Conservation (phyloP, 768 basidiomycete genomes). For the Boletales sp. region DNA sequence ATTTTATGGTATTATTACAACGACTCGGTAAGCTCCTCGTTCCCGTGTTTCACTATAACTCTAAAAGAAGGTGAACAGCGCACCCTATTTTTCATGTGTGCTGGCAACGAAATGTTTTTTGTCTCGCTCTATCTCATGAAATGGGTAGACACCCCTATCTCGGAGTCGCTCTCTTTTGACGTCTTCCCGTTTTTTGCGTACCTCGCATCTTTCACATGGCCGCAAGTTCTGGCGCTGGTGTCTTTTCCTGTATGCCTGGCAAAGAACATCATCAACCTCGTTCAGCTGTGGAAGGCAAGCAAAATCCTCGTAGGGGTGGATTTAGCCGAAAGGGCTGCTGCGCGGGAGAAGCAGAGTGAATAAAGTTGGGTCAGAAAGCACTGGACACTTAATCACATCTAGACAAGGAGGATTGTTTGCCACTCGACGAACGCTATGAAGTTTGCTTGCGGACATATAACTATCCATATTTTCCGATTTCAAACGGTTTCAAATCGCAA, state of each 20-base stretch:
- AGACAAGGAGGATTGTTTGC: conserved; percentile 8
- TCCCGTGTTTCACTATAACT: neutral
- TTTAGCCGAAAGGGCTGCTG: conserved; percentile 76
- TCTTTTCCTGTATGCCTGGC: conserved; percentile 65
- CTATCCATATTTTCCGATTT: conserved; percentile 9
- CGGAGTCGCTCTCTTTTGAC: conserved; percentile 14
- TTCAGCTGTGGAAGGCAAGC: conserved; percentile 98
- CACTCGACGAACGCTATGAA: conserved; percentile 4
- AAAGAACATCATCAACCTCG: conserved; percentile 93
- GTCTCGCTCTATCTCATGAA: conserved; percentile 92
- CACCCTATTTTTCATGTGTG: conserved; percentile 89
- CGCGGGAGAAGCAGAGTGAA: conserved; percentile 36
- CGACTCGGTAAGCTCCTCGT: conserved; percentile 62
- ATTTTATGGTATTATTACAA: conserved; percentile 95
- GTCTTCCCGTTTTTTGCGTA: conserved; percentile 14
- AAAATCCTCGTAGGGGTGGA: conserved; percentile 94
- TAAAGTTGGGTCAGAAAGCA: conserved; percentile 3
- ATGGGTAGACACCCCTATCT: conserved; percentile 73
- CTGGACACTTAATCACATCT: conserved; percentile 10
- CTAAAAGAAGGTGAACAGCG: conserved; percentile 40
- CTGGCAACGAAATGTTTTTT: conserved; percentile 94
- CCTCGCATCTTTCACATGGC: conserved; percentile 57
- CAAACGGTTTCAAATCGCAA: conserved; percentile 1
- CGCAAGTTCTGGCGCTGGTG: conserved; percentile 61
- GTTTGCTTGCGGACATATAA: conserved; percentile 9